Conservation (phyloP, 768 basidiomycete genomes). For the Antrodiella citrinella region DNA sequence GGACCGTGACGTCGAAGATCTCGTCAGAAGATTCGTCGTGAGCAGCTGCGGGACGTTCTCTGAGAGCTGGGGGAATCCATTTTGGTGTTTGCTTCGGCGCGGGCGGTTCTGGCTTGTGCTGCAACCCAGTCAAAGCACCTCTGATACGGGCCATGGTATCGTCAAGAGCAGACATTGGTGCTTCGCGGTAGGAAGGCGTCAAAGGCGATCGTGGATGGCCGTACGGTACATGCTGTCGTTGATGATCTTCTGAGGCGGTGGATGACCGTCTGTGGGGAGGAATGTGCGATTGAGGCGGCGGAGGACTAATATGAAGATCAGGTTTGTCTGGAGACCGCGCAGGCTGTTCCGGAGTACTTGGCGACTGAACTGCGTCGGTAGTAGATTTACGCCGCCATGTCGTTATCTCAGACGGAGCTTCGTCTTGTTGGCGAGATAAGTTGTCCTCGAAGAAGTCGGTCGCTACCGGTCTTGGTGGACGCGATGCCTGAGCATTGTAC, state of each 20-base stretch:
- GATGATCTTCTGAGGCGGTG: background rate
- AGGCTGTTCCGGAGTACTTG: background rate
- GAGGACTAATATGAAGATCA: constrained; percentile 3
- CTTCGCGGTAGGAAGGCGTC: constrained; percentile 33
- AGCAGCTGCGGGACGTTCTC: constrained; percentile 4
- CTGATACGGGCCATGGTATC: constrained; percentile 84
- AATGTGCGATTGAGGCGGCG: background rate
- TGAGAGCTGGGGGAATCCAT: constrained; percentile 23
- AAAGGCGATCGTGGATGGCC: constrained; percentile 16
- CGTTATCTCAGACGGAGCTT: constrained; percentile 27
- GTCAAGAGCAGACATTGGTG: constrained; percentile 65
- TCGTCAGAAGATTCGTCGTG: constrained; percentile 12
- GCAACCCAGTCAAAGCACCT: constrained; percentile 68
- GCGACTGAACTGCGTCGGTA: background rate
- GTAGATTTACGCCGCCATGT: constrained; percentile 37
- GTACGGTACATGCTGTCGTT: background rate
- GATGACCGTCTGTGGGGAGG: background rate
- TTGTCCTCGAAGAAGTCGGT: constrained; percentile 53
- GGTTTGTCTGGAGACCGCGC: constrained; percentile 4
- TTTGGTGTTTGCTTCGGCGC: constrained; percentile 7
- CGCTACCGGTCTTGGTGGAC: constrained; percentile 44
- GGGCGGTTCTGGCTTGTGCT: constrained; percentile 18
- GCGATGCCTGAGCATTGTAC: constrained; percentile 15
- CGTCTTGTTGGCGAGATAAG: constrained; percentile 4
- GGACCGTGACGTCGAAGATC: constrained; percentile 19